Base-by-base conservation (phyloP, 2,329 filamentous ascomycete species). In the Cercospora beticola region DNA sequence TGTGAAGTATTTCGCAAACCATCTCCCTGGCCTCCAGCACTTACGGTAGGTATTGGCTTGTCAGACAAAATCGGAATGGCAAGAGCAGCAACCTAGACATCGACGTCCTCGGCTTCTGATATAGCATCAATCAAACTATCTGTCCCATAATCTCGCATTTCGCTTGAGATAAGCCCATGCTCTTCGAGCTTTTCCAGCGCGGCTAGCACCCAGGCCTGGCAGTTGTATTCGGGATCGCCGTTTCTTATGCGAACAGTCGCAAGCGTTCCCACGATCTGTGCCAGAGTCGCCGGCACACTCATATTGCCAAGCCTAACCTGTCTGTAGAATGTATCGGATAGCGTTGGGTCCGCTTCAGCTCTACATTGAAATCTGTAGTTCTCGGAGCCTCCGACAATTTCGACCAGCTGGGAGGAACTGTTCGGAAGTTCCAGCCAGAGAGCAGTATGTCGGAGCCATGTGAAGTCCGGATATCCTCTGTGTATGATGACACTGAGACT, bases 51-150 rank as follows among this genome's bases (percentile, higher is more conserved):
- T 72, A 2, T 12, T 73, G 2, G 21, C 60, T 16, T 33, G 49
- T 23, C 60, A 62, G 30, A 60, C 52, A 49, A 16, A 54, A 2
- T 33, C 36, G 52, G 10, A 52, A 14, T 60, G 40, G 62, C 56
- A 65, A 23, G 26, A 56, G 62, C 46, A 49, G 10, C 28, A 33
- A 40, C 5, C 54, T 68, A 67, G 31, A 16, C 40, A 21, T 12
- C 70, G 68, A 56, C 23, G 18, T 62, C 59, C 16, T 62, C 31
- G 3, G 59, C 59, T 30, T 46, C 59, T n/a, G 59, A 21, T 28
- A 62, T 68, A 5, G 66, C 66, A 46, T 70, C 68, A 6, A 70
- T 62, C 66, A 67, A 69, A 5, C 68, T 64, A 28, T 70, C 70
- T 46, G 68, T 21, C 1, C 70, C 70, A 16, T 18, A 36, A 10